phyloP scores from a whole-genome alignment of 2,329 filamentous ascomycete genomes.

The Calonectria naviculata region DNA sequence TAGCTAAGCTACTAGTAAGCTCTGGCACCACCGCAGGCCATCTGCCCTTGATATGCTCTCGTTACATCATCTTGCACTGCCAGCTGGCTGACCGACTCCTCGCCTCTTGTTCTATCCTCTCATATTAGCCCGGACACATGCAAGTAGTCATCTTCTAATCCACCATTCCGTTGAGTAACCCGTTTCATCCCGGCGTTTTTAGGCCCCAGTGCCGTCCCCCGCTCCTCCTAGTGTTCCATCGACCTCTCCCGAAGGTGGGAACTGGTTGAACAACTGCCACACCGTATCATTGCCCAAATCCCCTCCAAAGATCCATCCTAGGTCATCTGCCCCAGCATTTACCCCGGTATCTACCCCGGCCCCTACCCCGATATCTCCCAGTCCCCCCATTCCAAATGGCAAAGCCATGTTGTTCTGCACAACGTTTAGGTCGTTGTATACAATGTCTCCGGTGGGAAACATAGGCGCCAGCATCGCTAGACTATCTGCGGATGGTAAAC shows the following conservation, averaged over 20 bases:
- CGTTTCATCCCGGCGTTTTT: conserved; percentile 8
- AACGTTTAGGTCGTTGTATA: conserved; percentile 67
- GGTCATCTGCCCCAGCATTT: conserved; percentile 23
- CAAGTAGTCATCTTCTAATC: conserved; percentile 14
- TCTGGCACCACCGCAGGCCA: background rate
- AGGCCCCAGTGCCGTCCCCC: conserved; percentile 14
- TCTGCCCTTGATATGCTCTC: background rate
- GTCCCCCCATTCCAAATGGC: conserved; percentile 19
- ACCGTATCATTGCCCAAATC: conserved; percentile 66
- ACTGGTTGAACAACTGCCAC: conserved; percentile 66
- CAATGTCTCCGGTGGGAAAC: conserved; percentile 67
- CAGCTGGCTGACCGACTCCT: conserved; percentile 3
- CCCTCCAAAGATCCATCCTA: conserved; percentile 64
- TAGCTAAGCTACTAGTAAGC: background rate
- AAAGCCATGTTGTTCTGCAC: conserved; percentile 44
- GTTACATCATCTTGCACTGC: conserved; percentile 20
- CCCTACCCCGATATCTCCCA: conserved; percentile 17
- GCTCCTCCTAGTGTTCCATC: conserved; percentile 1
- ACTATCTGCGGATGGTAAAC: conserved; percentile 57
- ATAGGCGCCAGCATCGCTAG: conserved; percentile 64
- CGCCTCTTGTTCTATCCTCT: background rate
- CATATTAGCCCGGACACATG: conserved; percentile 9
- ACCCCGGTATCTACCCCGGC: conserved; percentile 16
- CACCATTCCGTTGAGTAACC: conserved; percentile 2
- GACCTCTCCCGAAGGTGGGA: conserved; percentile 45